Evolutionary conservation across 2,329 filamentous ascomycete species (phyloP).

Genomic region (Nemania diffusa): DNA sequence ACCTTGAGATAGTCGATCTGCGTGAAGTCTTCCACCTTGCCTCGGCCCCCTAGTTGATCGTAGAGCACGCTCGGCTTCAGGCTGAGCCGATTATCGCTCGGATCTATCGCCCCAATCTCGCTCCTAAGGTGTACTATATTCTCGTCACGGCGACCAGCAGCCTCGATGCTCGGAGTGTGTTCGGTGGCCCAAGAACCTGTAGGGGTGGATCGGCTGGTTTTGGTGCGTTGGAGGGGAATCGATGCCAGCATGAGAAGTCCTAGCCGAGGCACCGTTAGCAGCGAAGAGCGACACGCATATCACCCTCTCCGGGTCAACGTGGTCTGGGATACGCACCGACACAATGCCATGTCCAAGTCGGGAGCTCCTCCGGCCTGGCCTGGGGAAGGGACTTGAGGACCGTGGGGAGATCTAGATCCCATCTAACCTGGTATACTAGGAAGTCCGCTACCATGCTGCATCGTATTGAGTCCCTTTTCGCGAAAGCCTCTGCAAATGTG

Average conservation of each 20-base stretch:
- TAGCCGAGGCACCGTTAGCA: slow-evolving; percentile 1
- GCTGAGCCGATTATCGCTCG: too few relatives aligned
- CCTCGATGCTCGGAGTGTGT: not conserved
- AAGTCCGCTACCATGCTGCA: too few relatives aligned
- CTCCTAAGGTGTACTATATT: not conserved
- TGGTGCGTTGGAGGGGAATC: not conserved
- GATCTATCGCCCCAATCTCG: too few relatives aligned
- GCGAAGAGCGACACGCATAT: not conserved
- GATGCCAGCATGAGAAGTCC: slow-evolving; percentile 22
- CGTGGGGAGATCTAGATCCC: too few relatives aligned
- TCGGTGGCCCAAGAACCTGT: too few relatives aligned
- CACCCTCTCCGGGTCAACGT: not conserved
- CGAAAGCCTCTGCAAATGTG: not conserved
- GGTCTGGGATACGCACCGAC: slow-evolving; percentile 2
- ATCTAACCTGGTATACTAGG: too few relatives aligned
- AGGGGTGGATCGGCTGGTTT: too few relatives aligned
- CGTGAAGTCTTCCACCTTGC: not conserved
- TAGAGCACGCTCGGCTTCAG: not conserved
- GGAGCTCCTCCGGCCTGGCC: too few relatives aligned
- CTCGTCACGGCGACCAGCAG: not conserved
- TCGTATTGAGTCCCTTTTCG: too few relatives aligned
- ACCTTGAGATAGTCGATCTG: not conserved
- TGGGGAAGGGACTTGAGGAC: too few relatives aligned
- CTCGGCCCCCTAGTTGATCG: not conserved
- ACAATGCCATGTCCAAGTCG: not conserved